A percentile compares a stretch with the other conserved stretches of the same genome.
phyloP scores from a whole-genome alignment of 1,284 basidiomycete genomes.

The Austropuccinia psidii region DNA sequence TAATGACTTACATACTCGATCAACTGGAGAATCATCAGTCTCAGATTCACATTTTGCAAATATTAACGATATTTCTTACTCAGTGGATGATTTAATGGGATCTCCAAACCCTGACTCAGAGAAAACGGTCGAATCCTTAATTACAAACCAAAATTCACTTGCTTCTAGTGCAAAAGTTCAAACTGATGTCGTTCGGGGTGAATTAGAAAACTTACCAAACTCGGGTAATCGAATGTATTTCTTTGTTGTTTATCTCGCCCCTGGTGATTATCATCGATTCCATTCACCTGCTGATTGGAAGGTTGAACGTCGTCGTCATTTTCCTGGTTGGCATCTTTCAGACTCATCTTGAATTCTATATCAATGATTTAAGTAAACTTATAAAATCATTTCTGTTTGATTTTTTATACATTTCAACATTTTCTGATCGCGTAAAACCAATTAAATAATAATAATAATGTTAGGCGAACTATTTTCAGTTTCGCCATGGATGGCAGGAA shows the following conservation, averaged over 20 bases:
- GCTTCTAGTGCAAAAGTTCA: constrained; percentile 11
- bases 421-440: not conserved
- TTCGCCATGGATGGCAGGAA: constrained; percentile 87
- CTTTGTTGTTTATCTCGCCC: constrained; percentile 91
- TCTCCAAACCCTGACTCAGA: constrained; percentile 39
- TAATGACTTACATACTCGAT: constrained; percentile 26
- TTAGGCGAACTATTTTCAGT: constrained; percentile 92
- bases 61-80: constrained; percentile 95
- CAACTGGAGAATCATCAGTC: constrained; percentile 17
- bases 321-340: constrained; percentile 69
- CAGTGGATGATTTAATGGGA: constrained; percentile 63
- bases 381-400: not conserved
- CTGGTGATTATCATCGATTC: constrained; percentile 97
- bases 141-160: not conserved
- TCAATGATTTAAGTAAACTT: too few relatives aligned
- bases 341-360: not conserved
- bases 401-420: not conserved
- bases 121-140: not conserved
- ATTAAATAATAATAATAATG: not conserved
- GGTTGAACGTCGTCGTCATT: constrained; percentile 89
- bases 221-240: constrained; percentile 78
- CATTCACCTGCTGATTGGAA: constrained; percentile 95
- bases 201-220: constrained; percentile 45
- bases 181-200: constrained; percentile 25
- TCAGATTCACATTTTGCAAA: constrained; percentile 64